Evolutionary conservation across 441 rosid species (phyloP).

Genomic region (Populus tomentosa): DNA sequence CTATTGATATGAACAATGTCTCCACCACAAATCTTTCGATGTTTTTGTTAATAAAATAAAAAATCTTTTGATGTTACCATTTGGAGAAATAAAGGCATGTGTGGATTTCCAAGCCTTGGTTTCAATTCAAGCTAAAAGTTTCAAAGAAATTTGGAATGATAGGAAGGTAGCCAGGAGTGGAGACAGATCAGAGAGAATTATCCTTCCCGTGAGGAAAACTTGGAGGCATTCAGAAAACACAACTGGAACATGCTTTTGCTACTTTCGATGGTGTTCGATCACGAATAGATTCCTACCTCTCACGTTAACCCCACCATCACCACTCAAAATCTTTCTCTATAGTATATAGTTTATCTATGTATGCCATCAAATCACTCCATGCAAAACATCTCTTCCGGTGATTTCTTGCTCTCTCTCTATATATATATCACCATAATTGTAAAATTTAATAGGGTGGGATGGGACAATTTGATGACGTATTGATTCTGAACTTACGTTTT

Average conservation of each 20-base stretch:
- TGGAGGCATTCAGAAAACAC: slow-evolving; percentile 2
- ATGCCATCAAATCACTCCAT: not conserved
- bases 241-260: slow-evolving; percentile 4
- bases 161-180: not conserved
- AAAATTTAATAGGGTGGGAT: not conserved
- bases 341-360: not conserved
- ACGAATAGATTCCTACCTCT: slow-evolving; percentile 3
- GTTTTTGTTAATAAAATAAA: too few relatives aligned
- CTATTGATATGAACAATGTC: too few relatives aligned
- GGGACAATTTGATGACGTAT: too few relatives aligned
- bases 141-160: not conserved
- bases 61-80: not conserved
- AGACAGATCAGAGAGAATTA: not conserved
- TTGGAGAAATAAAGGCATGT: not conserved
- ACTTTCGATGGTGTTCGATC: slow-evolving; percentile 9
- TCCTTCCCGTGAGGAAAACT: not conserved
- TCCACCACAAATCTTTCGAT: too few relatives aligned
- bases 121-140: not conserved
- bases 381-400: not conserved
- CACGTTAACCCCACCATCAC: slow-evolving; percentile 4
- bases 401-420: not conserved
- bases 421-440: too few relatives aligned
- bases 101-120: not conserved
- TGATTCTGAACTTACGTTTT: too few relatives aligned
- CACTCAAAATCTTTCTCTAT: not conserved